Conservation (phyloP, 2,329 filamentous ascomycete species). For the Colletotrichum sidae region DNA sequence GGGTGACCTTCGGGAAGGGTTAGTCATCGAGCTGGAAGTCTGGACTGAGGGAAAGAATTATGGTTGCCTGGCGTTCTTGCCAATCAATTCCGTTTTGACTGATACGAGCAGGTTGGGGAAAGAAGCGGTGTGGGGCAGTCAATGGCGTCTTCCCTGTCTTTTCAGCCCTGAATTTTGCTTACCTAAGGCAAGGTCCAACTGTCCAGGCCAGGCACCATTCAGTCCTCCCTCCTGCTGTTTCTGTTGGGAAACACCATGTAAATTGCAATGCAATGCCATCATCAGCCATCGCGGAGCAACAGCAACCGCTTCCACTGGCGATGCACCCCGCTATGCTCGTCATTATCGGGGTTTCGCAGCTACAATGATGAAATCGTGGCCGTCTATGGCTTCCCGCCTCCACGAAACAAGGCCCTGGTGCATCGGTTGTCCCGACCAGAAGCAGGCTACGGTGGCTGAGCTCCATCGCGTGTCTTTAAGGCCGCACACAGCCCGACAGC, state of each 20-base stretch:
- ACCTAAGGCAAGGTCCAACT: not conserved
- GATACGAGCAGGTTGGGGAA: conserved; percentile 11
- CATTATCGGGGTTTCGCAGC: not conserved
- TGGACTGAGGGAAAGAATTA: conserved; percentile 2
- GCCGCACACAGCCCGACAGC: conserved; percentile 23
- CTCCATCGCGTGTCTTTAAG: conserved; percentile 9
- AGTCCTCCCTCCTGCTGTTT: not conserved
- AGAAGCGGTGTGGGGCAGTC: conserved; percentile 7
- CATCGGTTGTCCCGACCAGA: conserved; percentile 27
- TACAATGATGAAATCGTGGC: conserved; percentile 21
- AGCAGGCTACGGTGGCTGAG: conserved; percentile 31
- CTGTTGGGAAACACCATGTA: not conserved
- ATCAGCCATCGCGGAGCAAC: not conserved
- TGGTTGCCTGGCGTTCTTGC: conserved; percentile 16
- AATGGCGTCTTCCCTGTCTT: not conserved
- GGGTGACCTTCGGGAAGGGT: conserved; percentile 4
- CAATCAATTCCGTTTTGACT: not conserved
- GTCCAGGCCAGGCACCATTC: not conserved
- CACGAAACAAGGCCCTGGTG: conserved; percentile 20
- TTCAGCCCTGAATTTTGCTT: not conserved
- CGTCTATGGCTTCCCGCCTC: conserved; percentile 19
- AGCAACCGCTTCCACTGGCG: not conserved
- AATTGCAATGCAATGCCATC: conserved; percentile 8
- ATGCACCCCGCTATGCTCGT: conserved; percentile 24
- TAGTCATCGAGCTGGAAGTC: conserved; percentile 3